Evolutionary conservation across 2,329 filamentous ascomycete genomes (phyloP), one percentile per base, ranked within the genome.

Genomic region (Bertia moriformis): DNA sequence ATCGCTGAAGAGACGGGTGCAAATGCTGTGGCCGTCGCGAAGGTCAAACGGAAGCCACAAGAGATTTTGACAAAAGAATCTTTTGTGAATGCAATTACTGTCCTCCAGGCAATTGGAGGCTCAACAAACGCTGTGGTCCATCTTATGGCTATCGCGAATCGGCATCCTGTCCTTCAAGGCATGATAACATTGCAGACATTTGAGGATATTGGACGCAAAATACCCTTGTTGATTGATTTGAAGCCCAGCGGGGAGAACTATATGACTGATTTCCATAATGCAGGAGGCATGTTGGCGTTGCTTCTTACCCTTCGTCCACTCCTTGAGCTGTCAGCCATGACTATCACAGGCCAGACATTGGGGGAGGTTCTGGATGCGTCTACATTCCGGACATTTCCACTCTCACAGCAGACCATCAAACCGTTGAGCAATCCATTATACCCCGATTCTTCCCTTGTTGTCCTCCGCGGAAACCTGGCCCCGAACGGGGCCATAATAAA

Each of bases 211-310:
- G 66, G 66, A 3, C 53, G 54, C 14, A 61, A 52, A 4, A 65
- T 60, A 0, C 66, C 66, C 0, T 48, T 70, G 0, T 46, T 69
- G 4, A 55, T 69, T 7, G 66, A 70, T 44, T 51, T 70, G n/a
- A 69, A 70, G 42, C 66, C 66, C 0, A 67, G 63, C 40, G 66
- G 66, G 2, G 63, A 67, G 42, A 67, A 67, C 42, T 69, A 68
- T 45, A 69, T 69, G 66, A 63, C 57, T n/a, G 66, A 70, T 44
- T 69, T 69, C 40, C 66, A 69, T 44, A 66, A 68, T 42, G 64
- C 65, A 1, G 66, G 66, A 2, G 66, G 66, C 3, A 68, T 69
- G 65, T 46, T 63, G 18, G 61, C 61, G 3, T 46, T 70, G 4
- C 44, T 69, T 17, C 62, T 66, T 40, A 59, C 57, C 0, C 51